These are phyloP conservation scores for Dendrocalamus sinicus DNA, from an alignment of 176 grass and related monocot genomes.

Conservation along the genomic window DNA sequence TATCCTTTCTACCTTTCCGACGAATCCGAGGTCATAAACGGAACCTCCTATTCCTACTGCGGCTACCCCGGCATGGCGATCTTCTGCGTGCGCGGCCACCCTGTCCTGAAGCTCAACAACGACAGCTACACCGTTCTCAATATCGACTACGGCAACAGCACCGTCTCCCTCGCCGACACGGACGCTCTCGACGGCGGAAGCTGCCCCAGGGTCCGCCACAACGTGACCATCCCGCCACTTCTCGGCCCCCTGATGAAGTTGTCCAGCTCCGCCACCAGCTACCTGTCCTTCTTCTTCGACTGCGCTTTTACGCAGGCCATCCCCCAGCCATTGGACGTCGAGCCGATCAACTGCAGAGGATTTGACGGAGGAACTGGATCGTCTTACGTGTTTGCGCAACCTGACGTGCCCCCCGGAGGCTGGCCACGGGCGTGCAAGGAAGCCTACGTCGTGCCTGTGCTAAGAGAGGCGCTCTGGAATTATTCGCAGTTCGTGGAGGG, in stretches of 20 bases:
- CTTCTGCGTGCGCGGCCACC: slow-evolving; percentile 23
- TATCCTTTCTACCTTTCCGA: slow-evolving; percentile 50
- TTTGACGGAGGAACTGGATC: not conserved
- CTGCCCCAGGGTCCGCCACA: slow-evolving; percentile 48
- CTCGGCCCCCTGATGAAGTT: too few species aligned
- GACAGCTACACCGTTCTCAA: slow-evolving; percentile 33
- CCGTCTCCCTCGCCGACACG: slow-evolving; percentile 36
- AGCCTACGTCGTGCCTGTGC: slow-evolving; percentile 36
- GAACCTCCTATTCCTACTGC: slow-evolving; percentile 6
- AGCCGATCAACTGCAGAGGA: slow-evolving; percentile 3
- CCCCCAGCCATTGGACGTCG: accelerated
- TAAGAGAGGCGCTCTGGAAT: not conserved
- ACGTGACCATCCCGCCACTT: slow-evolving; percentile 19
- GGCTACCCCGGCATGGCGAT: slow-evolving; percentile 57
- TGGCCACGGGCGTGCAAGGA: slow-evolving; percentile 1
- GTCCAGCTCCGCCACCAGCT: not conserved
- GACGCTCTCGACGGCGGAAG: not conserved
- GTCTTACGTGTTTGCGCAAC: not conserved
- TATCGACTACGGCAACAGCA: slow-evolving; percentile 45
- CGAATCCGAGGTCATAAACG: not conserved
- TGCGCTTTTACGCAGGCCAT: not conserved
- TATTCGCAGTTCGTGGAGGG: not conserved
- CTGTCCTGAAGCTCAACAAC: slow-evolving; percentile 18
- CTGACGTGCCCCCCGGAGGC: accelerated
- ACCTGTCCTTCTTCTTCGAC: slow-evolving; percentile 51